Conservation (phyloP, 1,284 basidiomycete genomes). For the Ceratobasidium sp. region DNA sequence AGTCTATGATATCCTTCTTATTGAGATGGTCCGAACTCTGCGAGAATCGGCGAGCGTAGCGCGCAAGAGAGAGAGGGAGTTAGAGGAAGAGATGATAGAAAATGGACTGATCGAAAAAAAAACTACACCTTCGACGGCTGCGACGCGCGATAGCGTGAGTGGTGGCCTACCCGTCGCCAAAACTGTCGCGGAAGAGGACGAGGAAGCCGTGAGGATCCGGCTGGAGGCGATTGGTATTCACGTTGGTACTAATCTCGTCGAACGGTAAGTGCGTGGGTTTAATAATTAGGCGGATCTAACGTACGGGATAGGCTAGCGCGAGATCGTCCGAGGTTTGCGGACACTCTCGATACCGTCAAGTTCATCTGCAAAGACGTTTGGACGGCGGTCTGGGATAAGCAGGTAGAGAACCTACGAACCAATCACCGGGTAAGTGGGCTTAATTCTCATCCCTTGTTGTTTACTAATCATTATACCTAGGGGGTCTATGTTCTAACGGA, state of each 20-base stretch:
- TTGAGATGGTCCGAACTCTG: constrained; percentile 81
- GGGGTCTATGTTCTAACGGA: constrained; percentile 96
- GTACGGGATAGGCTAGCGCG: constrained; percentile 41
- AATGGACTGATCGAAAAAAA: constrained; percentile 68
- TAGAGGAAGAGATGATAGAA: constrained; percentile 80
- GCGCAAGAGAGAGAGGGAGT: constrained; percentile 70
- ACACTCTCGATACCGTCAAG: constrained; percentile 92
- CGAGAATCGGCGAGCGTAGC: constrained; percentile 79
- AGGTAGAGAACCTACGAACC: constrained; percentile 94
- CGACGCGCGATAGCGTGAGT: constrained; percentile 55
- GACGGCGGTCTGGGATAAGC: constrained; percentile 89
- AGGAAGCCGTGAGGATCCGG: constrained; percentile 76
- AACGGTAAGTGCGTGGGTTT: constrained; percentile 69
- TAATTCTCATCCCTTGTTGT: constrained; percentile 54
- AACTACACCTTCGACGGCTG: constrained; percentile 56
- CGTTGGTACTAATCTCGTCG: constrained; percentile 87
- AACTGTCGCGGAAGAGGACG: constrained; percentile 71
- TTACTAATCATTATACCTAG: constrained; percentile 59
- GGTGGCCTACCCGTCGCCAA: constrained; percentile 58
- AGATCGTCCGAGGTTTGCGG: constrained; percentile 71
- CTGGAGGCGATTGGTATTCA: constrained; percentile 88
- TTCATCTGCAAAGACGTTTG: constrained; percentile 98
- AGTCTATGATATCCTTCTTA: constrained; percentile 87
- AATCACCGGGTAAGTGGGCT: constrained; percentile 81
- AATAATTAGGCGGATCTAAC: neutral